A percentile compares a stretch with the other conserved stretches of the same genome.
Conservation (phyloP, 2,329 filamentous ascomycete genomes). For the Colletotrichum liriopes region DNA sequence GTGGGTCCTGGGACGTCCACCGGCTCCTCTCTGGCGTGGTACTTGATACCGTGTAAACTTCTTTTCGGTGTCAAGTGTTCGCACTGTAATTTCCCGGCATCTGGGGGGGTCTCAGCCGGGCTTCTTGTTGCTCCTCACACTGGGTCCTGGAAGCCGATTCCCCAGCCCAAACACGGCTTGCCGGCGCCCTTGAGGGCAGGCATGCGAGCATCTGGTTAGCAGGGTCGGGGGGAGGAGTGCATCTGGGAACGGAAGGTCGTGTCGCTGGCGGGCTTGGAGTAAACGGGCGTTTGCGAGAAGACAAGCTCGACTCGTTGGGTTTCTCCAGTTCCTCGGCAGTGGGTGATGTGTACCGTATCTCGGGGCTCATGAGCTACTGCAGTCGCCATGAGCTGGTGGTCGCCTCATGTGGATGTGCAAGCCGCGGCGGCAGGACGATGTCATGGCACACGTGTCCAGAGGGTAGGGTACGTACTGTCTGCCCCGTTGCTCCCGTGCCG, state of each 20-base stretch:
- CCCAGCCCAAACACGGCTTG: slow-evolving; percentile 14
- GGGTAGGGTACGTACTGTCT: slow-evolving; percentile 17
- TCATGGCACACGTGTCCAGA: slow-evolving; percentile 41
- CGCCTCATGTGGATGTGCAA: slow-evolving; percentile 2
- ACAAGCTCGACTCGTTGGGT: background rate
- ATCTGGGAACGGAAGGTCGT: slow-evolving; percentile 25
- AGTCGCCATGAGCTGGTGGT: background rate
- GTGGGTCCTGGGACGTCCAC: slow-evolving; percentile 21
- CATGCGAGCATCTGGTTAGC: slow-evolving; percentile 32
- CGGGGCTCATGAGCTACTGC: background rate
- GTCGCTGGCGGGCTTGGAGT: slow-evolving; percentile 9
- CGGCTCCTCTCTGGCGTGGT: background rate
- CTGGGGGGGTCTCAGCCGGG: slow-evolving; percentile 21
- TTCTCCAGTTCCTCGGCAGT: background rate
- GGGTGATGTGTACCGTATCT: background rate
- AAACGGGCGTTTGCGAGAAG: background rate
- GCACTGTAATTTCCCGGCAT: slow-evolving; percentile 28
- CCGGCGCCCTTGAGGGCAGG: slow-evolving; percentile 17
- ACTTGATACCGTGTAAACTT: slow-evolving; percentile 27
- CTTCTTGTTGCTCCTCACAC: slow-evolving; percentile 1
- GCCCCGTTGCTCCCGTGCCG: background rate
- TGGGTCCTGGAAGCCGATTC: slow-evolving; percentile 18
- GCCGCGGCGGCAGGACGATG: slow-evolving; percentile 25
- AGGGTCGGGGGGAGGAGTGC: slow-evolving; percentile 4
- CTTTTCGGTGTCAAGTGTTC: background rate